Evolutionary conservation across 148 eudicot genomes (phyloP), one percentile per base, ranked within the genome.

Genomic region (Pouteria glomerata): DNA sequence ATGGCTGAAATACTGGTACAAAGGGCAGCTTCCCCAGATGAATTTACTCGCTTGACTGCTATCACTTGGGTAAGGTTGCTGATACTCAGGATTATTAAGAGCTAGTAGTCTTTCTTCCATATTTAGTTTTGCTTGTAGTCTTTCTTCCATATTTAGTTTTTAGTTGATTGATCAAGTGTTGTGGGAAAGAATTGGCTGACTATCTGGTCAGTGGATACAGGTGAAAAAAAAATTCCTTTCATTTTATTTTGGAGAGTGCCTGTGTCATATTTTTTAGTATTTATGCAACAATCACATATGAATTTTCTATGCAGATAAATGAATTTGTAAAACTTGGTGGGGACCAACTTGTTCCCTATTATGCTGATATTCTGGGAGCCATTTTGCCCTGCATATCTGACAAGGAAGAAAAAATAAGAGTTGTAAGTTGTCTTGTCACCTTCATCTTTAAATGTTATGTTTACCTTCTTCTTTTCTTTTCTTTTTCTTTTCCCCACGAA

Each of bases 261-360:
- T 57, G 23, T 59, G 50, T 34, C 6, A 47, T 69, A 44, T 27
- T 29, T n/a, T n/a, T 57, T 27, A 57, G 21, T 35, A 59, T 11
- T 53, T 53, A 39, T 37, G 59, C 14, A 16, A 69, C n/a, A n/a
- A 66, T 71, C 4, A 56, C 77, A 14, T 2, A n/a, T 61, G 53
- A n/a, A n/a, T n/a, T 57, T 42, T 31, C 48, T 66, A 15, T 88
- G 86, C 88, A 95, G 99, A 92, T 95, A 76, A 86, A 95, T 72
- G 99, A 91, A 83, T 95, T 95, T 82, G 97, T 95, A 41, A 95
- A 92, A 79, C 87, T 95, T 79, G 97, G 99, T 51, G 99, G 94
- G 45, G 92, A 89, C 68, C 97, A 95, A 78, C 94, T 95, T 63
- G 88, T 95, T 76, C 92, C 97, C 31, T 87, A 95, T 77, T 95